Conservation (phyloP, 1,139 yeast genomes). For the Nakaseomyces uthaithaninus region DNA sequence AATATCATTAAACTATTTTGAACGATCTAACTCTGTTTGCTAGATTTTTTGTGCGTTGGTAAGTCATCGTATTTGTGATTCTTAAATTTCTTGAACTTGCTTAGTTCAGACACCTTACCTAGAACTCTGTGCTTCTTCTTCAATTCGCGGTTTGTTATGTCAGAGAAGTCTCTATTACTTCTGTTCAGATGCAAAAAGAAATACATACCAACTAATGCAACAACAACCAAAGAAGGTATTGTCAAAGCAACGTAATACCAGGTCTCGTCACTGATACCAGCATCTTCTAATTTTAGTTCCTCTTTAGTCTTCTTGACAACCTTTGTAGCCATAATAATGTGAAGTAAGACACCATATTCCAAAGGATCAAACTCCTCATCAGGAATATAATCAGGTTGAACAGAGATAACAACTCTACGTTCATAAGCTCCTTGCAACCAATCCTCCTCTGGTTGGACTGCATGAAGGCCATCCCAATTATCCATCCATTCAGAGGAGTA, state of each 20-base stretch:
- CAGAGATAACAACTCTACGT: constrained; percentile 46
- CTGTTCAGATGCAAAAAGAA: constrained; percentile 47
- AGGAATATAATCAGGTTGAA: constrained; percentile 60
- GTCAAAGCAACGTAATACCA: constrained; percentile 61
- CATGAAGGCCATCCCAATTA: constrained; percentile 55
- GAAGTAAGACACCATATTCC: constrained; percentile 47
- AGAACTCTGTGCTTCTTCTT: constrained; percentile 43
- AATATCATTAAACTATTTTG: background rate
- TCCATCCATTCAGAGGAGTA: constrained; percentile 63
- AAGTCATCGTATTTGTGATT: constrained; percentile 37
- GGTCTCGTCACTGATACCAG: constrained; percentile 52
- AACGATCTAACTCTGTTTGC: constrained; percentile 23
- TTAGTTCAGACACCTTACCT: constrained; percentile 35
- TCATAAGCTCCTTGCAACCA: constrained; percentile 52
- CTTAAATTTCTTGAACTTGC: constrained; percentile 26
- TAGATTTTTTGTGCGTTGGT: constrained; percentile 30
- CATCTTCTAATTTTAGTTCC: constrained; percentile 46
- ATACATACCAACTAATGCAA: constrained; percentile 56
- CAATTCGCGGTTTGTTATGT: constrained; percentile 39
- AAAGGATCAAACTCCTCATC: constrained; percentile 59
- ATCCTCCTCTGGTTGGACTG: constrained; percentile 49
- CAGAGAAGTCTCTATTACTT: constrained; percentile 42
- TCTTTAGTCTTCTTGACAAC: constrained; percentile 53
- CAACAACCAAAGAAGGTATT: constrained; percentile 63
- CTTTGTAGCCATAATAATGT: constrained; percentile 47